Percentiles rank a stretch among this genome's conserved stretches.
phyloP scores from a whole-genome alignment of 768 basidiomycete genomes.

The Filobasidium floriforme region DNA sequence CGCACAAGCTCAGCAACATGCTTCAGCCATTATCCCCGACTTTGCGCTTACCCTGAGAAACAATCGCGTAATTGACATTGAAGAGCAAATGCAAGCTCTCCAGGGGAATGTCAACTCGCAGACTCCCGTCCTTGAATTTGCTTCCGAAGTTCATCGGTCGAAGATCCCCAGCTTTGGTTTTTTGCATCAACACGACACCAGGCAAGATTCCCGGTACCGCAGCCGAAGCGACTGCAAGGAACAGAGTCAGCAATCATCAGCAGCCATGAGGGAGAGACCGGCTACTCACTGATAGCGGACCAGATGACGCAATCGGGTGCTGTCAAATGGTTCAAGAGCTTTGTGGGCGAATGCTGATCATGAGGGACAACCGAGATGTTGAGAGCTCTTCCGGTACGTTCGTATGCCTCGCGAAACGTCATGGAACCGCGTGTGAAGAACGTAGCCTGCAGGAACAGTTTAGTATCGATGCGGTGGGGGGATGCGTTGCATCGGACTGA shows the following conservation, averaged over 20 bases:
- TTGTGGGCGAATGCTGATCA: constrained; percentile 87
- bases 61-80: constrained; percentile 80
- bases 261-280: constrained; percentile 49
- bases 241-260: constrained; percentile 48
- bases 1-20: not conserved
- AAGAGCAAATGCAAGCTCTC: constrained; percentile 56
- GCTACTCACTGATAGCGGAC: constrained; percentile 43
- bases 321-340: constrained; percentile 83
- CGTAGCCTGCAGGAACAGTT: constrained; percentile 51
- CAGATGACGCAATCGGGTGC: constrained; percentile 69
- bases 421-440: constrained; percentile 89
- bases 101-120: constrained; percentile 88
- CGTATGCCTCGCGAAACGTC: constrained; percentile 92
- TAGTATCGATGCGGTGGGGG: too few relatives aligned
- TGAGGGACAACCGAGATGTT: constrained; percentile 90
- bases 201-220: constrained; percentile 93
- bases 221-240: constrained; percentile 78
- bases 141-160: constrained; percentile 94
- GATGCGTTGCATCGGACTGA: constrained; percentile 33
- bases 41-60: constrained; percentile 56
- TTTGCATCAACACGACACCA: constrained; percentile 91
- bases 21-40: not conserved
- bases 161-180: constrained; percentile 66
- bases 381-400: constrained; percentile 82
- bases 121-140: constrained; percentile 83